Base-by-base conservation (phyloP, 176 grass and related monocot genomes). In the Oryza nivara region DNA sequence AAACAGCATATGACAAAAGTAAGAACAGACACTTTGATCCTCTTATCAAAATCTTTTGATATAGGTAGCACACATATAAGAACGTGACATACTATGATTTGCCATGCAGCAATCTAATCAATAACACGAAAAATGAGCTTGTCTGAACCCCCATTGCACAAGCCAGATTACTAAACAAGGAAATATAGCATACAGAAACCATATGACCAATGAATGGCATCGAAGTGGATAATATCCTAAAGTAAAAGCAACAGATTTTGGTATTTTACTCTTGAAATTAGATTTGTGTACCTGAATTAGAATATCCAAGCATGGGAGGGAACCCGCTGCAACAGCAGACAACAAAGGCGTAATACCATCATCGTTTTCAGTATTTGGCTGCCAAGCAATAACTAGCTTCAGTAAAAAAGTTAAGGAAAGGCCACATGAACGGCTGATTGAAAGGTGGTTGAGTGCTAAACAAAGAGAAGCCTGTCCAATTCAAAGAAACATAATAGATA, bases 311-410 rank as follows among this genome's bases (percentile, higher is more conserved):
- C 96, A 98, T 76, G 79, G 91, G 44, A 92, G 76, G 20, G 93
- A 98, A 52, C 78, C 93, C 56, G 96, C 96, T 15, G 96, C 96
- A 10, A 95, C 91, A 89, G 93, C 91, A 74, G 96, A 98, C 76
- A 98, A 70, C 12, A 98, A 87, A 23, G 96, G 86, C 9, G 93
- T 95, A 35, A 95, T 89, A 28, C 93, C 88, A 85, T 93, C 93
- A 40, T 85, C 96, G 8, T 90, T 98, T 94, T 95, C 95, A 73
- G 82, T 86, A 79, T 94, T 91, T 64, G 84, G 88, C 95, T 97
- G 79, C 74, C 90, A 64, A 76, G 19, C 0, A 83, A 76, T 41
- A 70, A 60, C 60, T 73, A 80, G 35, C 20, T 65, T 32, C 47
- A 45, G 58, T 26, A 58, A 17, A 64, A 13, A 76, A 17, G 46